These are phyloP conservation scores for Liriodendron chinense DNA, from an alignment of 164 flowering plant species.

Conservation along the genomic window DNA sequence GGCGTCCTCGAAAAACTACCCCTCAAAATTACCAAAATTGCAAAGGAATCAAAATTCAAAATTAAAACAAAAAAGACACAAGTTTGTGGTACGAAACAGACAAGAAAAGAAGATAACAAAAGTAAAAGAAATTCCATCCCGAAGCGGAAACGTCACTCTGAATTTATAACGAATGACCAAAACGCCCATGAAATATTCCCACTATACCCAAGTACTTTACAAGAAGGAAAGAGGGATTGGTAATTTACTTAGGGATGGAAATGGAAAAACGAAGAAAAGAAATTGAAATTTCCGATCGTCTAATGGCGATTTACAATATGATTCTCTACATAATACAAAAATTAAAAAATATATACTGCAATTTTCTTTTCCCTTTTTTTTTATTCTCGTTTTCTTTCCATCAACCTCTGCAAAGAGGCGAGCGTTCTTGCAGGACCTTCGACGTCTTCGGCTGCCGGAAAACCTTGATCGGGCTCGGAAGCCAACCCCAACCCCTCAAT, in stretches of 20 bases:
- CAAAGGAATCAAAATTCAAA: no score
- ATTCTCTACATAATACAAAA: background rate
- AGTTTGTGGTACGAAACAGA: background rate
- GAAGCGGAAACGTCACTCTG: no score
- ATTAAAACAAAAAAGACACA: no score
- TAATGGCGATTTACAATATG: background rate
- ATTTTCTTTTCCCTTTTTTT: background rate
- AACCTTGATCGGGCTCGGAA: constrained; percentile 80
- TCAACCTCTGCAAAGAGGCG: constrained; percentile 67
- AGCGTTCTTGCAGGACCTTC: constrained; percentile 43
- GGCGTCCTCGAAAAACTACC: no score
- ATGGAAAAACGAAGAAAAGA: no score
- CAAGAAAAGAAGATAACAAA: background rate
- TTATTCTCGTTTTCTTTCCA: background rate
- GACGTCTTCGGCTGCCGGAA: constrained; percentile 58
- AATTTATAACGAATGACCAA: background rate
- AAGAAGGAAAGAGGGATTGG: no score
- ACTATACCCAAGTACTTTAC: background rate
- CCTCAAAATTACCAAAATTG: no score
- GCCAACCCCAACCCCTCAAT: constrained; percentile 50
- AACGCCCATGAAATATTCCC: background rate
- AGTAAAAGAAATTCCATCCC: background rate
- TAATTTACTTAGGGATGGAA: no score
- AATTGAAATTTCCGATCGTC: background rate
- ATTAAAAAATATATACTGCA: background rate